These are phyloP conservation scores for Trichophyton mentagrophytes DNA, from an alignment of 2,329 filamentous ascomycete species.

Conservation along the genomic window DNA sequence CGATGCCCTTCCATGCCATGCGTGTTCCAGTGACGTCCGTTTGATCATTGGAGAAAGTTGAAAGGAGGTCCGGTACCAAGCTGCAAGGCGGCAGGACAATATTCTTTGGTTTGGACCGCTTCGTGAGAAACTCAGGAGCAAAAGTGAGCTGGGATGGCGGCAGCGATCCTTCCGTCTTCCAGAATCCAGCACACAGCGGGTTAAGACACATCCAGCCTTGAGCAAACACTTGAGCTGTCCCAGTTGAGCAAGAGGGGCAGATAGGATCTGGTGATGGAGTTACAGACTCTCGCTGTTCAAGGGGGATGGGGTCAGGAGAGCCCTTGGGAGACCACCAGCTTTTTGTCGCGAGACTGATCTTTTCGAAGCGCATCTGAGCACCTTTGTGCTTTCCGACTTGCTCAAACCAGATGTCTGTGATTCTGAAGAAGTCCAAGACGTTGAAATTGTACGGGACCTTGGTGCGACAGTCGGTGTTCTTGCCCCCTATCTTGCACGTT, in stretches of 20 bases:
- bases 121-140: slow-evolving; percentile 44
- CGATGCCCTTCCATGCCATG: slow-evolving; percentile 48
- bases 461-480: slow-evolving; percentile 38
- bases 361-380: slow-evolving; percentile 53
- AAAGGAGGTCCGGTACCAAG: slow-evolving; percentile 30
- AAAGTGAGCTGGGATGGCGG: slow-evolving; percentile 35
- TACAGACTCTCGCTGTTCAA: slow-evolving; percentile 22
- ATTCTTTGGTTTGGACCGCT: slow-evolving; percentile 36
- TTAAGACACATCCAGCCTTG: slow-evolving; percentile 49
- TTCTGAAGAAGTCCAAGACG: slow-evolving; percentile 55
- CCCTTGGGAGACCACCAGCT: slow-evolving; percentile 48
- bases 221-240: slow-evolving; percentile 26
- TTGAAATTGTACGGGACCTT: slow-evolving; percentile 47
- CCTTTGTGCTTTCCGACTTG: slow-evolving; percentile 31
- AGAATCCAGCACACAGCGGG: slow-evolving; percentile 42
- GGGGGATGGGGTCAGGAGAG: slow-evolving; percentile 16
- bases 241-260: slow-evolving; percentile 33
- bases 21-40: slow-evolving; percentile 37
- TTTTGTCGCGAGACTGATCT: slow-evolving; percentile 38
- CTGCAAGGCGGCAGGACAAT: slow-evolving; percentile 25
- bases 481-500: slow-evolving; percentile 32
- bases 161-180: slow-evolving; percentile 31
- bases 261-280: slow-evolving; percentile 13
- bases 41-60: slow-evolving; percentile 24
- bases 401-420: slow-evolving; percentile 58